Base-by-base conservation (phyloP, 1,284 basidiomycete genomes). In the Sporisorium scitamineum region DNA sequence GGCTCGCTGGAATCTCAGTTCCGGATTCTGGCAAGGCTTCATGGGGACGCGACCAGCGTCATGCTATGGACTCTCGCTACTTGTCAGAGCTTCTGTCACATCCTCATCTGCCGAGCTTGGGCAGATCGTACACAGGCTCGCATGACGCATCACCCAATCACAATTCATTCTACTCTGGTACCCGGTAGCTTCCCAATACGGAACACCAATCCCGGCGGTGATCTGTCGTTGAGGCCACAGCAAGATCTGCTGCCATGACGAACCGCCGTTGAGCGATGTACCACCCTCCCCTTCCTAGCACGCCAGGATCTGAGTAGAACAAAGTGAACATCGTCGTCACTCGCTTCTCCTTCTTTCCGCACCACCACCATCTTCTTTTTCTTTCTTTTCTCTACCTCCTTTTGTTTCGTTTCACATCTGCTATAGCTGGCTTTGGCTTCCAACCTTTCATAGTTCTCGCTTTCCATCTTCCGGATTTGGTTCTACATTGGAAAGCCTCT, bases 301-400 rank as follows among this genome's bases (percentile, higher is more conserved):
- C 1, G 31, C 29, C 32, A 27, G 24, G 45, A 31, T 4, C 16
- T 10, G 18, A n/a, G 31, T 7, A 5, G 47, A 48, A 48, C 27
- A 48, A 48, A 48, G 47, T n/a, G 10, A 48, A 48, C 13, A 29
- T 54, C 27, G 11, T n/a, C 22, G 5, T 32, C 39, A n/a, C n/a
- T 26, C 20, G 29, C 20, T 13, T 42, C 48, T 24, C 37, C 39
- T 53, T 56, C 62, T 37, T 44, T 61, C 50, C 50, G 26, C 16
- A 53, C 65, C 39, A 73, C 70, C 70, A 73, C 65, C 61, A 69
- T 50, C 70, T 50, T 24, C 47, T 55, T 54, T 26, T 41, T 20
- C 22, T 32, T 34, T 18, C 53, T 27, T 56, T 44, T 39, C 42
- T 31, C 20, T 54, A 32, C 20, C 45, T 32, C 24, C 26, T 10